phyloP scores from a whole-genome alignment of 1,139 yeast species.

The Blastobotrys serpentis region DNA sequence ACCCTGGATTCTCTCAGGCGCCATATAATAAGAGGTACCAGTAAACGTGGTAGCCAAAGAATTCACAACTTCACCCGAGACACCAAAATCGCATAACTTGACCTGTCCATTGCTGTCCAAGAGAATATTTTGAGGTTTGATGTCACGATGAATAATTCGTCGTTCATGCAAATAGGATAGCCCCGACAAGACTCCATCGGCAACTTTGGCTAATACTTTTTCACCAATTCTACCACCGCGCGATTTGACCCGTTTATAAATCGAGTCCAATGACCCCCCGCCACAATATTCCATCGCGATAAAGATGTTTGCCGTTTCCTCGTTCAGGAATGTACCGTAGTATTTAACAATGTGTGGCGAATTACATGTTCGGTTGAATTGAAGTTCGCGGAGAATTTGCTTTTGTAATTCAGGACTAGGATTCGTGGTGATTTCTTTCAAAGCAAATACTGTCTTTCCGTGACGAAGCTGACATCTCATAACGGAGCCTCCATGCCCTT shows the following conservation, averaged over 20 bases:
- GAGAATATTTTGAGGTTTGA: slow-evolving; percentile 89
- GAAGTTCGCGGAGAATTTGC: slow-evolving; percentile 85
- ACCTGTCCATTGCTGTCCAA: slow-evolving; percentile 75
- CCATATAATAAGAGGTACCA: slow-evolving; percentile 97
- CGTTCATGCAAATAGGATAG: slow-evolving; percentile 83
- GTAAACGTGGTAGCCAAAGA: slow-evolving; percentile 94
- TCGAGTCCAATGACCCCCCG: slow-evolving; percentile 84
- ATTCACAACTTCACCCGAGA: slow-evolving; percentile 93
- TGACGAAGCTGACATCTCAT: slow-evolving; percentile 63
- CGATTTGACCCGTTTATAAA: slow-evolving; percentile 63
- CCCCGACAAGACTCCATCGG: slow-evolving; percentile 81
- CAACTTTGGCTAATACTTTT: slow-evolving; percentile 84
- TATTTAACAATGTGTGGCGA: slow-evolving; percentile 86
- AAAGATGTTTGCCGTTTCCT: slow-evolving; percentile 70
- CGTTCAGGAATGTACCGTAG: slow-evolving; percentile 86
- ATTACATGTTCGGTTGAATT: slow-evolving; percentile 77
- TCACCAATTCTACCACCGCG: slow-evolving; percentile 88
- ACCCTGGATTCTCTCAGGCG: slow-evolving; percentile 95
- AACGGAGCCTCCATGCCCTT: slow-evolving; percentile 94
- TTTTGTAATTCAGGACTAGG: slow-evolving; percentile 78
- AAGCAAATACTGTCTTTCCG: slow-evolving; percentile 69
- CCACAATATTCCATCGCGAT: slow-evolving; percentile 98
- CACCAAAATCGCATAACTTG: slow-evolving; percentile 97
- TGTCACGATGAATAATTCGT: slow-evolving; percentile 82
- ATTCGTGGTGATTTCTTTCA: slow-evolving; percentile 75